Percentiles rank a stretch among this genome's conserved stretches.
Conservation (phyloP, 495 filamentous ascomycete genomes). For the Evansstolkia leycettana region DNA sequence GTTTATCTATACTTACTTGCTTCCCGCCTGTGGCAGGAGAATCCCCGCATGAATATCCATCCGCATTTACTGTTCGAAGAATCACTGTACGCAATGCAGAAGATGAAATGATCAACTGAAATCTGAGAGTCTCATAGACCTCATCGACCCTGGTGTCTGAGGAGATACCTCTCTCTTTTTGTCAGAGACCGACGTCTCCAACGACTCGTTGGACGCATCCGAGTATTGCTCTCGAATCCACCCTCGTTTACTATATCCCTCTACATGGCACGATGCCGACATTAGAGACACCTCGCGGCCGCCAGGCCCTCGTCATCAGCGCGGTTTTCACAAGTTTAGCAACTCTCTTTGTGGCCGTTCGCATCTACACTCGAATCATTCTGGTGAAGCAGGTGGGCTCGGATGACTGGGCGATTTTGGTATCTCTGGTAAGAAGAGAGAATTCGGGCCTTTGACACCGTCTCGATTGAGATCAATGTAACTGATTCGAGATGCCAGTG, state of each 20-base stretch:
- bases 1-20: too few species aligned
- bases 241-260: background rate
- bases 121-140: too few species aligned
- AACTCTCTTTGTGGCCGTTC: conserved; percentile 18
- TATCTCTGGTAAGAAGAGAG: conserved; percentile 20
- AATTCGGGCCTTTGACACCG: background rate
- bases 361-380: conserved; percentile 24
- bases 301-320: conserved; percentile 18
- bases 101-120: too few species aligned
- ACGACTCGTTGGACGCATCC: too few species aligned
- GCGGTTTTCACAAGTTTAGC: conserved; percentile 26
- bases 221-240: too few species aligned
- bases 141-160: too few species aligned
- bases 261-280: conserved; percentile 16
- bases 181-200: too few species aligned
- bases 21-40: too few species aligned
- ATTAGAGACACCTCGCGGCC: conserved; percentile 17
- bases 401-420: conserved; percentile 32
- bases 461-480: background rate
- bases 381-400: conserved; percentile 24
- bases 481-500: conserved; percentile 8
- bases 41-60: too few species aligned
- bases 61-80: too few species aligned
- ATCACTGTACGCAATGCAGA: too few species aligned
- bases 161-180: too few species aligned